Conservation (phyloP, 257 asterid species). For the Solanum raphanifolium region DNA sequence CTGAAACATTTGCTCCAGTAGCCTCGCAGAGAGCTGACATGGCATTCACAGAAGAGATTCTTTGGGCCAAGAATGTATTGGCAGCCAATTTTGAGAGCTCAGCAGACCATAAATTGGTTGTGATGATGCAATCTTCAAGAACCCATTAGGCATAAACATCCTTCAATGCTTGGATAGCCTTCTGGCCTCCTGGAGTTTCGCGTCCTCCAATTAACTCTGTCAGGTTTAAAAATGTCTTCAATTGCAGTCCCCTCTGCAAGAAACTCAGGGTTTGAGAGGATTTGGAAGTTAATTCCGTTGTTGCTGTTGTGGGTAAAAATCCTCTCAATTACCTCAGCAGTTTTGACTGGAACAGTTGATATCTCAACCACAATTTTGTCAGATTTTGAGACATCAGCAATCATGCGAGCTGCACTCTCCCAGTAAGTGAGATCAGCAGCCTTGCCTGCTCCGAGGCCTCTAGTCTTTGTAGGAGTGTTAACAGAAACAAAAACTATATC, state of each 20-base stretch:
- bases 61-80: conserved; percentile 6
- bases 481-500: conserved; percentile 51
- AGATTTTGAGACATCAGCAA: conserved; percentile 43
- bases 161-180: conserved; percentile 1
- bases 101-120: conserved; percentile 6
- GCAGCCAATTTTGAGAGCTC: conserved; percentile 6
- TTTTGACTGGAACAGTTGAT: conserved; percentile 55
- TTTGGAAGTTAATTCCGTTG: conserved; percentile 41
- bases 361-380: conserved; percentile 49
- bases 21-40: conserved; percentile 12
- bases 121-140: neutral
- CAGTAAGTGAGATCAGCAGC: conserved; percentile 54
- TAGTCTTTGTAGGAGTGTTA: conserved; percentile 48
- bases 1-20: conserved; percentile 2
- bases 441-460: conserved; percentile 58
- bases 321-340: conserved; percentile 51
- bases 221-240: conserved; percentile 1
- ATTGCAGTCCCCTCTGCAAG: conserved; percentile 40
- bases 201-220: conserved; percentile 5
- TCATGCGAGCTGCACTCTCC: conserved; percentile 66
- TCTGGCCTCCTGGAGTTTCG: conserved; percentile 3
- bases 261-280: conserved; percentile 51
- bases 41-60: conserved; percentile 3
- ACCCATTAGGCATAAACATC: conserved; percentile 4
- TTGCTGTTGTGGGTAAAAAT: conserved; percentile 55